A percentile compares a stretch with the other conserved stretches of the same genome.
phyloP scores from a whole-genome alignment of 2,329 filamentous ascomycete genomes.

The Fusarium pilosicola region DNA sequence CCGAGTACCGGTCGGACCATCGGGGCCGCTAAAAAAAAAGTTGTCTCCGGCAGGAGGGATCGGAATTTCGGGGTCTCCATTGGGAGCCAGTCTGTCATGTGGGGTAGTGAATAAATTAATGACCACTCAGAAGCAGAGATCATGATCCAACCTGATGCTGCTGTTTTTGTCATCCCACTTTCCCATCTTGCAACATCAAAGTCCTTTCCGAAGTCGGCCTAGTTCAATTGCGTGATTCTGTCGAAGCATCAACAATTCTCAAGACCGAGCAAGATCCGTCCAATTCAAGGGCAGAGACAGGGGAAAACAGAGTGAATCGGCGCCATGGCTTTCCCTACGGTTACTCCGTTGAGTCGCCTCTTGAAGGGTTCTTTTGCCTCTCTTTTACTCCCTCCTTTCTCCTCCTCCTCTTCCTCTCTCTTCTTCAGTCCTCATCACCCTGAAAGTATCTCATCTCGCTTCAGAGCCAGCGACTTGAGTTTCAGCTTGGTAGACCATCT shows the following conservation, averaged over 20 bases:
- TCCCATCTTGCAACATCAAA: slow-evolving; percentile 37
- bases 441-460: slow-evolving; percentile 41
- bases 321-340: slow-evolving; percentile 32
- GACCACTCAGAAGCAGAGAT: background rate
- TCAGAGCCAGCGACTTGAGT: slow-evolving; percentile 35
- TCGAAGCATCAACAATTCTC: slow-evolving; percentile 51
- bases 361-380: slow-evolving; percentile 30
- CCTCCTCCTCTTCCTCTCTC: background rate
- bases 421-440: slow-evolving; percentile 11
- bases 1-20: slow-evolving; percentile 43
- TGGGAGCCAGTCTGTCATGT: slow-evolving; percentile 20
- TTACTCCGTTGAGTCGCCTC: slow-evolving; percentile 41
- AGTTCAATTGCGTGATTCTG: slow-evolving; percentile 55
- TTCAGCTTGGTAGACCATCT: slow-evolving; percentile 19
- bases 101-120: slow-evolving; percentile 22
- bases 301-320: slow-evolving; percentile 21
- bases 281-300: slow-evolving; percentile 19
- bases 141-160: accelerated
- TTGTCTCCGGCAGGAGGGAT: slow-evolving; percentile 7
- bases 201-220: slow-evolving; percentile 47
- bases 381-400: slow-evolving; percentile 13
- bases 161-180: slow-evolving; percentile 25
- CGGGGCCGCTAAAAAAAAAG: slow-evolving; percentile 32
- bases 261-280: slow-evolving; percentile 38
- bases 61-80: slow-evolving; percentile 44